These are phyloP conservation scores for Pyrenopolyporus hunteri DNA, from an alignment of 495 filamentous ascomycete species.

Conservation along the genomic window DNA sequence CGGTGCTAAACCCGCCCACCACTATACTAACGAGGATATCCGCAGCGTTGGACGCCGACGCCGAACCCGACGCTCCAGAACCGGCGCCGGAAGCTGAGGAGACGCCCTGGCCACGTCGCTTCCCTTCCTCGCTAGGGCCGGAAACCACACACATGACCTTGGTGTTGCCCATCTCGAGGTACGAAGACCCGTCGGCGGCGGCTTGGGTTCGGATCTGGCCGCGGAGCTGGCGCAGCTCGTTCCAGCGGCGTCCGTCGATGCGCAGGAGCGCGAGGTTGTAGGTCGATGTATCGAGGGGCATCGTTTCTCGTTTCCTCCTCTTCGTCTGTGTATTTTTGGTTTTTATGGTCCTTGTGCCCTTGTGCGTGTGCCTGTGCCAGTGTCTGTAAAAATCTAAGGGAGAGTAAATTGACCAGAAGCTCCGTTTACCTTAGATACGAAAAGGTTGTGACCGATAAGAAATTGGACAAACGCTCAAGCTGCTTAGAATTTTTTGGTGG, in stretches of 20 bases:
- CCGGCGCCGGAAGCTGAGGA: conserved; percentile 44
- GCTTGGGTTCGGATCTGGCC: conserved; percentile 91
- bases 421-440: background rate
- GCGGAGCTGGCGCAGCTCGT: conserved; percentile 88
- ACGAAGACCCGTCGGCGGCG: conserved; percentile 85
- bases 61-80: conserved; percentile 32
- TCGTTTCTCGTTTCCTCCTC: conserved; percentile 40
- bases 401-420: background rate
- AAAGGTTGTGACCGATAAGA: background rate
- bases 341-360: background rate
- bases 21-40: conserved; percentile 82
- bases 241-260: conserved; percentile 95
- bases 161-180: conserved; percentile 95
- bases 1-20: conserved; percentile 84
- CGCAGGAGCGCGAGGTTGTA: conserved; percentile 86
- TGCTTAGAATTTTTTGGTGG: conserved; percentile 38
- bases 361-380: background rate
- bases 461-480: background rate
- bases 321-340: background rate
- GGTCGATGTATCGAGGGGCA: conserved; percentile 90
- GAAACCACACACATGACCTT: conserved; percentile 91
- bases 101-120: conserved; percentile 49
- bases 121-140: conserved; percentile 72
- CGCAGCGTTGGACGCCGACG: conserved; percentile 55
- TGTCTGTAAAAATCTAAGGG: background rate